Percentiles rank a stretch among this genome's conserved stretches.
These are phyloP conservation scores for Gracilaria gracilis DNA, from an alignment of 23 red algal species.

Conservation along the genomic window DNA sequence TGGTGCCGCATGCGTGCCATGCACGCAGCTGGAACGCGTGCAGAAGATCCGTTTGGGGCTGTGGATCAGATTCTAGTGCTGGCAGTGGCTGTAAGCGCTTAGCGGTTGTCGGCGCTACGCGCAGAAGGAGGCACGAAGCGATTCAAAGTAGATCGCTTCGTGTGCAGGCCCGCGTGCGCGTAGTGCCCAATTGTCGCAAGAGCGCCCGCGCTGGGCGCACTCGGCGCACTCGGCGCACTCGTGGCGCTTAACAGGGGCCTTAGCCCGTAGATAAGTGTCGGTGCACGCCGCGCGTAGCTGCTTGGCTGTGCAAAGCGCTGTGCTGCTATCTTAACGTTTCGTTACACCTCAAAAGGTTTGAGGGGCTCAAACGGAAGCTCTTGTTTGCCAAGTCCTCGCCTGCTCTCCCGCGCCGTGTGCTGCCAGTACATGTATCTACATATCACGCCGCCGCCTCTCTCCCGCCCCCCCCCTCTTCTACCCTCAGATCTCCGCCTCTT, in stretches of 20 bases:
- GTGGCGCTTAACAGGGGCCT: background rate
- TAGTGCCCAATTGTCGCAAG: slow-evolving; percentile 8
- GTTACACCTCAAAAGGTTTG: background rate
- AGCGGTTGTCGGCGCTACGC: background rate
- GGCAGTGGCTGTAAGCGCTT: slow-evolving; percentile 6
- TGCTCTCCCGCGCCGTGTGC: background rate
- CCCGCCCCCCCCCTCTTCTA: background rate
- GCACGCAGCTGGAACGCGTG: background rate
- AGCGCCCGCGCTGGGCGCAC: background rate
- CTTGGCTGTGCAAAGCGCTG: too few relatives aligned
- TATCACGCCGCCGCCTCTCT: too few relatives aligned
- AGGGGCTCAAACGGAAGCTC: background rate
- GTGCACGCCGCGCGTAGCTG: too few relatives aligned
- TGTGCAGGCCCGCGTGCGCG: background rate
- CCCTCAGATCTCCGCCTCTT: background rate
- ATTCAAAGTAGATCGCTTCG: slow-evolving; percentile 24
- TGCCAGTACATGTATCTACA: too few relatives aligned
- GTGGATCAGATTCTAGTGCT: background rate
- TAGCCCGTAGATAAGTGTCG: too few relatives aligned
- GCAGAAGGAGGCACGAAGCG: background rate
- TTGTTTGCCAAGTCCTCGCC: background rate
- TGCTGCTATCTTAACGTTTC: background rate
- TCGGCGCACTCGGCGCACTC: too few relatives aligned
- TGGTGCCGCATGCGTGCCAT: background rate
- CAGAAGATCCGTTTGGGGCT: background rate